Evolutionary conservation across 1,139 yeast genomes (phyloP).

Genomic region (Protomyces inundatus): DNA sequence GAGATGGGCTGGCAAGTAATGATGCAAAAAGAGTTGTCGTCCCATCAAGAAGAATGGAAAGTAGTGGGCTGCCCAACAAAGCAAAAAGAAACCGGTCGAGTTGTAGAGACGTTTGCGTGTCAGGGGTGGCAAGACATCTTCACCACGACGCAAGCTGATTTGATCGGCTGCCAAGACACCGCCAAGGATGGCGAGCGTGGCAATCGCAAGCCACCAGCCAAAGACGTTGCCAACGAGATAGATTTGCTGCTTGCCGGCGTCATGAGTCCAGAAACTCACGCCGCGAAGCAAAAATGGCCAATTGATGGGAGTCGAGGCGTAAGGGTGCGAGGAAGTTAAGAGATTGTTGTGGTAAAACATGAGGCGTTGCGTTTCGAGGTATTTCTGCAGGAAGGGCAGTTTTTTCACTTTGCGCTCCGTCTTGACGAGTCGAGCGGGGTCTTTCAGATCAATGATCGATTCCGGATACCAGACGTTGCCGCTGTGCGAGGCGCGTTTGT

Average conservation of each 20-base stretch:
- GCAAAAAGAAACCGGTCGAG: constrained; percentile 75
- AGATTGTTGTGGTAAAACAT: constrained; percentile 94
- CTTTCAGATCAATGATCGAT: constrained; percentile 60
- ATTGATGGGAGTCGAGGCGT: constrained; percentile 83
- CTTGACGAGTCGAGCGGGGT: constrained; percentile 53
- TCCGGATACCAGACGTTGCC: constrained; percentile 75
- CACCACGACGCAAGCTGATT: constrained; percentile 66
- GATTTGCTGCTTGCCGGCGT: constrained; percentile 61
- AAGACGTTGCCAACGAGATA: constrained; percentile 83
- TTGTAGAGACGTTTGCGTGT: constrained; percentile 73
- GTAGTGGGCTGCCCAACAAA: constrained; percentile 85
- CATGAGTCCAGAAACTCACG: constrained; percentile 92
- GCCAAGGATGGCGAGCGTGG: constrained; percentile 58
- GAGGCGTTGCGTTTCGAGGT: constrained; percentile 77
- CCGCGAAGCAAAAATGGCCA: constrained; percentile 96
- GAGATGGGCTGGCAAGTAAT: constrained; percentile 92
- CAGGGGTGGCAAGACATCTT: constrained; percentile 51
- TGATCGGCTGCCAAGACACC: constrained; percentile 69
- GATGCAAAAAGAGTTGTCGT: constrained; percentile 91
- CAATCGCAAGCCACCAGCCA: constrained; percentile 87
- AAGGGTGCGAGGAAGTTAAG: constrained; percentile 84
- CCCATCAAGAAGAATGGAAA: constrained; percentile 88
- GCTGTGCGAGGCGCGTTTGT: constrained; percentile 65
- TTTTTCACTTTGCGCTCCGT: constrained; percentile 51
- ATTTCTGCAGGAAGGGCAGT: constrained; percentile 73